Conservation (phyloP, 345 rosid species). For the Brassica incana region DNA sequence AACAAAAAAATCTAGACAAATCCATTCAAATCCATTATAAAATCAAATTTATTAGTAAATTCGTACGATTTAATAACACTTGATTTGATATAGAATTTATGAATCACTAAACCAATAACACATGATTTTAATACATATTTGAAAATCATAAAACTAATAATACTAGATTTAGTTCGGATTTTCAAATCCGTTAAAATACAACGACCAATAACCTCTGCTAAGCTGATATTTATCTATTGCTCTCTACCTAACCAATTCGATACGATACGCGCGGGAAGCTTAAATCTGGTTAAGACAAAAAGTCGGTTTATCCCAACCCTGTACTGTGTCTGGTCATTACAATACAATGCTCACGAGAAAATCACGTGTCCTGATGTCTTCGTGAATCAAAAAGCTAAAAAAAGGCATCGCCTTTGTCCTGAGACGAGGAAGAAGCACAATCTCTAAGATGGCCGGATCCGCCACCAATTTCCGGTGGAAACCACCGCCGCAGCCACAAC, state of each 20-base stretch:
- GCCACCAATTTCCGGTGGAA: slow-evolving; percentile 29
- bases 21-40: too few relatives aligned
- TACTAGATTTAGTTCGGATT: too few relatives aligned
- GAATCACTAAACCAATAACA: too few relatives aligned
- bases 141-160: too few relatives aligned
- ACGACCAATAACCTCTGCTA: too few relatives aligned
- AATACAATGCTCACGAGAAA: slow-evolving; percentile 13
- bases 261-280: slow-evolving; percentile 3
- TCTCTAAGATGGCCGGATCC: slow-evolving; percentile 42
- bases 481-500: slow-evolving; percentile 33
- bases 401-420: not conserved
- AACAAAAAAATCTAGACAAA: too few relatives aligned
- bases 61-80: too few relatives aligned
- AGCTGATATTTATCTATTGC: not conserved
- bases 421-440: not conserved
- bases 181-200: too few relatives aligned
- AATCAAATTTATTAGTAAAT: too few relatives aligned
- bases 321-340: slow-evolving; percentile 10
- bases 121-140: too few relatives aligned
- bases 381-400: not conserved
- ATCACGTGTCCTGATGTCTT: slow-evolving; percentile 4
- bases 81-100: too few relatives aligned
- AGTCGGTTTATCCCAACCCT: slow-evolving; percentile 20
- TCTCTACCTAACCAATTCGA: not conserved
- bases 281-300: not conserved